These are phyloP conservation scores for Kurtzmaniella fragi DNA, from an alignment of 805 yeast genomes.

Conservation along the genomic window DNA sequence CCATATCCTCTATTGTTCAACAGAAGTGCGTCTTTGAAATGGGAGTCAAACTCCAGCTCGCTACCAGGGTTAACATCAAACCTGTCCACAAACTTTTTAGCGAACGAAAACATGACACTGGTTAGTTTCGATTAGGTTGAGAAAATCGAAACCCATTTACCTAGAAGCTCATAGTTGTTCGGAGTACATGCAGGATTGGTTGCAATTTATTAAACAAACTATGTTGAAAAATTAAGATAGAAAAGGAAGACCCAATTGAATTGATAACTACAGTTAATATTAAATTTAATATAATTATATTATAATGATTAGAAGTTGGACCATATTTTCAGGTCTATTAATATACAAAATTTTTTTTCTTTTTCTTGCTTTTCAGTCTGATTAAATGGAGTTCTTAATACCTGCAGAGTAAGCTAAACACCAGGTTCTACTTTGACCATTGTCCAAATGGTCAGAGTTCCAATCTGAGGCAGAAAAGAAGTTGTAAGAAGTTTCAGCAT, in stretches of 20 bases:
- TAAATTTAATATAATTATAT: too few species aligned
- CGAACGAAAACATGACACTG: conserved; percentile 36
- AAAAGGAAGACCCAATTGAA: too few species aligned
- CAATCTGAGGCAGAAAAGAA: conserved; percentile 43
- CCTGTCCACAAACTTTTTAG: conserved; percentile 37
- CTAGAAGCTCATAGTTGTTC: too few species aligned
- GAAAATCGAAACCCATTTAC: too few species aligned
- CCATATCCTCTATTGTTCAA: conserved; percentile 39
- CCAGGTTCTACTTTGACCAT: conserved; percentile 64
- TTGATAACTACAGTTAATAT: background rate
- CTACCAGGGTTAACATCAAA: conserved; percentile 8
- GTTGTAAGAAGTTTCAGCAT: conserved; percentile 56
- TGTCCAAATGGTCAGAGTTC: conserved; percentile 41
- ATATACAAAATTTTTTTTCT: too few species aligned
- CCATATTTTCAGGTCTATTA: background rate
- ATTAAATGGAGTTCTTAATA: conserved; percentile 16
- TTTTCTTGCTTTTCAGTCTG: background rate
- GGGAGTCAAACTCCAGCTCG: conserved; percentile 20
- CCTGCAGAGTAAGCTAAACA: conserved; percentile 57
- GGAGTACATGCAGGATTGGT: too few species aligned
- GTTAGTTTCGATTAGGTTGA: background rate
- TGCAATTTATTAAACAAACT: too few species aligned
- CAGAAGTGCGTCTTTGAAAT: conserved; percentile 26
- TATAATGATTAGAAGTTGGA: too few species aligned
- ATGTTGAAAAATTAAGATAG: too few species aligned